phyloP scores from a whole-genome alignment of 208 protist genomes.

The Leishmania lainsoni region DNA sequence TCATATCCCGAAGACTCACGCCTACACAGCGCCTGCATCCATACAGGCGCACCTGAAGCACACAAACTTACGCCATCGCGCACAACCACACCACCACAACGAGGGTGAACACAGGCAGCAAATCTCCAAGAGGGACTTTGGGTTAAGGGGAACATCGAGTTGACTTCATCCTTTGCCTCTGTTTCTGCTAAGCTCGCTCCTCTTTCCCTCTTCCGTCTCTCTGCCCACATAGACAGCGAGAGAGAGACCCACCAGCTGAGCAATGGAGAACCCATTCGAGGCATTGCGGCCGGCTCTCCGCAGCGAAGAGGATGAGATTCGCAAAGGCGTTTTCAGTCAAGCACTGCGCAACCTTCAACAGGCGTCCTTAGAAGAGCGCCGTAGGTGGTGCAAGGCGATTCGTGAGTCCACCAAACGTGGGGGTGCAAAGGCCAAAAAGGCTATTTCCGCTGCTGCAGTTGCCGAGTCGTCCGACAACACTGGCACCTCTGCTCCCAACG shows the following conservation, averaged over 20 bases:
- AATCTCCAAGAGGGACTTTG: neutral
- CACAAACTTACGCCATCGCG: neutral
- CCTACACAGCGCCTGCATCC: neutral
- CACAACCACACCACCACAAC: neutral
- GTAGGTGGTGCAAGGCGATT: constrained; percentile 69
- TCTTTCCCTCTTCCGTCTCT: neutral
- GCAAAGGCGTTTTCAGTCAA: constrained; percentile 82
- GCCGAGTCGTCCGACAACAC: neutral
- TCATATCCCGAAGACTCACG: neutral
- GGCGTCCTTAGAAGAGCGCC: constrained; percentile 40
- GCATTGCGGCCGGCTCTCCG: constrained; percentile 55
- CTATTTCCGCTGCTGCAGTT: neutral
- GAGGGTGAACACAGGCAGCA: neutral
- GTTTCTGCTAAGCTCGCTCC: neutral
- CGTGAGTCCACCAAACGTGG: constrained; percentile 38
- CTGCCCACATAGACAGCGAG: neutral
- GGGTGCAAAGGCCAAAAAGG: constrained; percentile 11
- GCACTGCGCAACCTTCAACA: constrained; percentile 54
- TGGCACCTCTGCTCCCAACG: neutral
- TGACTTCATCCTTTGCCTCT: neutral
- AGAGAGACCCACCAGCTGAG: neutral
- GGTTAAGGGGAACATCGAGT: neutral
- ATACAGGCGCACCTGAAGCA: too few relatives aligned
- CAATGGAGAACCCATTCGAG: constrained; percentile 66
- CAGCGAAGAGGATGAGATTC: constrained; percentile 89